Evolutionary conservation across 2,329 filamentous ascomycete genomes (phyloP).

Genomic region (Lanzia echinophila): DNA sequence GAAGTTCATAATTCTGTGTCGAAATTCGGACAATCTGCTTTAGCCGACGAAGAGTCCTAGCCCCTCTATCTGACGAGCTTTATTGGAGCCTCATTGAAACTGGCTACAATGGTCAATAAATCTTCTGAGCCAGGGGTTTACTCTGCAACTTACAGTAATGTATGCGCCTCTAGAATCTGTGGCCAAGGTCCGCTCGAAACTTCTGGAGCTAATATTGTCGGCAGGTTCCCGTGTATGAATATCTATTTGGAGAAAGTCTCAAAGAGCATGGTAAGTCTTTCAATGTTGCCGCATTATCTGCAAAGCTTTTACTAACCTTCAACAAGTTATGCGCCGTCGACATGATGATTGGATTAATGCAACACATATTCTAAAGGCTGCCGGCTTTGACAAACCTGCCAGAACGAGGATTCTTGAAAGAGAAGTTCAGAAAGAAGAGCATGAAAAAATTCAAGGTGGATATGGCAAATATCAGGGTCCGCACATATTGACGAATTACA

Average conservation of each 20-base stretch:
- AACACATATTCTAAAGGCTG: slow-evolving; percentile 96
- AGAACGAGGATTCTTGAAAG: slow-evolving; percentile 91
- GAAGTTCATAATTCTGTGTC: not conserved
- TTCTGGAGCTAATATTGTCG: not conserved
- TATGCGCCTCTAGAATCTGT: slow-evolving; percentile 33
- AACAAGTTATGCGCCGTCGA: slow-evolving; percentile 74
- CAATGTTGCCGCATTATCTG: not conserved
- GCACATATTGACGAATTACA: not conserved
- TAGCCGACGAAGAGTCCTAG: not conserved
- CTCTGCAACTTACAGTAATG: slow-evolving; percentile 63
- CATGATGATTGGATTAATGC: slow-evolving; percentile 98
- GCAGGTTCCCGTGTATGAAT: slow-evolving; percentile 92
- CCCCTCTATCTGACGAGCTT: not conserved
- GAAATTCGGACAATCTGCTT: too few relatives aligned
- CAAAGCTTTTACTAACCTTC: slow-evolving; percentile 1
- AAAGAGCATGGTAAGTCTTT: slow-evolving; percentile 58
- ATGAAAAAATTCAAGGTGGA: slow-evolving; percentile 97
- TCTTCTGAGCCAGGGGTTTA: slow-evolving; percentile 42
- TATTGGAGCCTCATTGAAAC: not conserved
- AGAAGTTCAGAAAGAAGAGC: slow-evolving; percentile 91
- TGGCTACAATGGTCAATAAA: slow-evolving; percentile 29
- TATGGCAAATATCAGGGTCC: slow-evolving; percentile 96
- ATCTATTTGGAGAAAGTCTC: slow-evolving; percentile 71
- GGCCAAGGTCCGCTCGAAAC: too few relatives aligned
- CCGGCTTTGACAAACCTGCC: slow-evolving; percentile 94